These are phyloP conservation scores for Yamadazyma laniorum DNA, from an alignment of 805 yeast species.

Conservation along the genomic window DNA sequence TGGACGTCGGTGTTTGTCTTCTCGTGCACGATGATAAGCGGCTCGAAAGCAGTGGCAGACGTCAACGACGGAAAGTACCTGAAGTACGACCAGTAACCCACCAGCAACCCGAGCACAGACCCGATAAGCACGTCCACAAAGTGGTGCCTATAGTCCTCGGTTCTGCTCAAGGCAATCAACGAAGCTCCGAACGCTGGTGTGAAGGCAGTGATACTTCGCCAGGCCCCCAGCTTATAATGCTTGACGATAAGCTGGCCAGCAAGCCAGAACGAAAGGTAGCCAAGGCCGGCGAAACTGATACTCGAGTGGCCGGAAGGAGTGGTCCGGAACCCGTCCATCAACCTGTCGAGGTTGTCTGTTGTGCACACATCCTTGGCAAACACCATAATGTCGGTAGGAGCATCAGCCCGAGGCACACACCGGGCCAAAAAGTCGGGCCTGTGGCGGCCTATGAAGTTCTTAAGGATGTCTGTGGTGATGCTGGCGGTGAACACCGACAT, in stretches of 20 bases:
- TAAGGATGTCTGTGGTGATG: conserved; percentile 67
- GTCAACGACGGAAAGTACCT: conserved; percentile 48
- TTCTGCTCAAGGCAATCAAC: conserved; percentile 78
- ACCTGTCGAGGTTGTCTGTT: conserved; percentile 36
- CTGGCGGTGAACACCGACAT: conserved; percentile 60
- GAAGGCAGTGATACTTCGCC: conserved; percentile 56
- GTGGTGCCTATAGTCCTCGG: conserved; percentile 93
- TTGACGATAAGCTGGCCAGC: conserved; percentile 58
- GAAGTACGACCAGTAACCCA: conserved; percentile 59
- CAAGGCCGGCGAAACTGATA: conserved; percentile 64
- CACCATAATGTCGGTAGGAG: conserved; percentile 55
- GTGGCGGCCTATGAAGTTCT: conserved; percentile 84
- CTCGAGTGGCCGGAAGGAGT: conserved; percentile 84
- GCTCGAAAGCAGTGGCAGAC: conserved; percentile 37
- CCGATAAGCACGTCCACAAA: conserved; percentile 82
- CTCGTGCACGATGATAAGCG: conserved; percentile 18
- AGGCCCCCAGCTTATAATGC: conserved; percentile 51
- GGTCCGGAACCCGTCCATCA: conserved; percentile 74
- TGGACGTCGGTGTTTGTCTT: not conserved
- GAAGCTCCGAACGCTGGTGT: conserved; percentile 68
- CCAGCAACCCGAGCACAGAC: conserved; percentile 55
- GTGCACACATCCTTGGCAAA: conserved; percentile 68
- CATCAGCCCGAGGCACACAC: conserved; percentile 63
- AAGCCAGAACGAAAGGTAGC: conserved; percentile 63
- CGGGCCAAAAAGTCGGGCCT: conserved; percentile 91